Evolutionary conservation across 345 rosid species (phyloP), one percentile per base, ranked within the genome.

Genomic region (Salix koriyanagi): DNA sequence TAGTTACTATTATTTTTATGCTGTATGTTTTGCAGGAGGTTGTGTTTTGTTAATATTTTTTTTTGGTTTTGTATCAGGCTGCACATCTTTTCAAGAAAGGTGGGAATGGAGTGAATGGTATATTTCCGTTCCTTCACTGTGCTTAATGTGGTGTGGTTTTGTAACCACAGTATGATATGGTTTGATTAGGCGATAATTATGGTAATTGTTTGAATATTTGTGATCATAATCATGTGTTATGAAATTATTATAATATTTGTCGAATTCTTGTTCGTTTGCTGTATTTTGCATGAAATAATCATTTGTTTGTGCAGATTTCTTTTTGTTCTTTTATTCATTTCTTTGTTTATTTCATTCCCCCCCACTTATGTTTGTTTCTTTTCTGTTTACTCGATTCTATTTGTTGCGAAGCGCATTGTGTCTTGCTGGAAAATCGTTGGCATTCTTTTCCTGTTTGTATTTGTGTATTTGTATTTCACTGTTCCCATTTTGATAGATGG

Each of bases 1-100:
- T 28, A 62, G 54, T 60, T 65, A 15, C 58, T 74, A 28, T 75
- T 13, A 36, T 23, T 58, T 23, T 52, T 19, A 11, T 13, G 1
- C 7, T 11, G 4, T 42, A 11, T 18, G 11, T 16, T 23, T 23
- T 69, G 2, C 8, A 23, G 41, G 19, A 13, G 2, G 36, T 64
- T 6, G 2, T 28, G 30, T 25, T 50, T 30, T 18, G 19, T 42
- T 34, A 39, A 26, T 62, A 46, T 39, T 67, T 77, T 10, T 73
- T 23, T 23, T 37, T 21, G n/a, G 9, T 14, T 21, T 26, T 76
- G 67, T 26, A 28, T 72, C 34, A 82, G 84, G 84, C 84, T 70
- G 84, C 84, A 2, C 60, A 75, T 66, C 84, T 73, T 54, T 82
- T 78, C 65, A 75, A 28, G 72, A 79, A 69, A 13, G 84, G 76